phyloP scores from a whole-genome alignment of 352 stramenopile genomes.

The Globisporangium mamillatum region DNA sequence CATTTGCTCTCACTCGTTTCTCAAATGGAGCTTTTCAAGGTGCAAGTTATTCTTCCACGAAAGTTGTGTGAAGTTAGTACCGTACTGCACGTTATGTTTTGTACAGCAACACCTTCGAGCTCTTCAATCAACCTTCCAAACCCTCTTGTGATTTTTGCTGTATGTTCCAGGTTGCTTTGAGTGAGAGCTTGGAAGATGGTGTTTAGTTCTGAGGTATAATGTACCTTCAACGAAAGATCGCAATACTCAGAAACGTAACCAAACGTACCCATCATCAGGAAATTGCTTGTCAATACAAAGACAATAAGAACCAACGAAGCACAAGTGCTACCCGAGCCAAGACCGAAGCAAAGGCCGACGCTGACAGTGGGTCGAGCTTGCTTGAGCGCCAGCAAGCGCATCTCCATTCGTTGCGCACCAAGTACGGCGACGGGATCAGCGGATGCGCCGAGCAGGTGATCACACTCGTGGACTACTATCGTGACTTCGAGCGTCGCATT shows the following conservation, averaged over 20 bases:
- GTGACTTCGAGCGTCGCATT: conserved; percentile 70
- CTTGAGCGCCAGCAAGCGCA: conserved; percentile 19
- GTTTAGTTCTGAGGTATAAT: background rate
- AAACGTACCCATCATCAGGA: too few species aligned
- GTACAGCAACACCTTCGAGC: background rate
- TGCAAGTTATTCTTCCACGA: background rate
- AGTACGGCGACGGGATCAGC: conserved; percentile 55
- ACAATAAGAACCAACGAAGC: too few species aligned
- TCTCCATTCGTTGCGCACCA: conserved; percentile 45
- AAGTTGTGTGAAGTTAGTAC: background rate
- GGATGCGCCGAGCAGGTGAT: conserved; percentile 76
- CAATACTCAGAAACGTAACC: background rate
- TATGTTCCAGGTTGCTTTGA: too few species aligned
- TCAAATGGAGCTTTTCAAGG: conserved; percentile 6
- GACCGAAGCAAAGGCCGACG: background rate
- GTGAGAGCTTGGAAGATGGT: background rate
- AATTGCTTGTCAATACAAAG: too few species aligned
- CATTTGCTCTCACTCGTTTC: background rate
- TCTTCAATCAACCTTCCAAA: background rate
- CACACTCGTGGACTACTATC: conserved; percentile 82
- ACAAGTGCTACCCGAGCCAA: background rate
- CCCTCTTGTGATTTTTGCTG: too few species aligned
- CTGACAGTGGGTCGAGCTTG: conserved; percentile 3
- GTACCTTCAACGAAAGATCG: background rate
- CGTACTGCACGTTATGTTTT: background rate